phyloP scores from a whole-genome alignment of 1,139 yeast species.

The Nakaseomyces nivariensis region DNA sequence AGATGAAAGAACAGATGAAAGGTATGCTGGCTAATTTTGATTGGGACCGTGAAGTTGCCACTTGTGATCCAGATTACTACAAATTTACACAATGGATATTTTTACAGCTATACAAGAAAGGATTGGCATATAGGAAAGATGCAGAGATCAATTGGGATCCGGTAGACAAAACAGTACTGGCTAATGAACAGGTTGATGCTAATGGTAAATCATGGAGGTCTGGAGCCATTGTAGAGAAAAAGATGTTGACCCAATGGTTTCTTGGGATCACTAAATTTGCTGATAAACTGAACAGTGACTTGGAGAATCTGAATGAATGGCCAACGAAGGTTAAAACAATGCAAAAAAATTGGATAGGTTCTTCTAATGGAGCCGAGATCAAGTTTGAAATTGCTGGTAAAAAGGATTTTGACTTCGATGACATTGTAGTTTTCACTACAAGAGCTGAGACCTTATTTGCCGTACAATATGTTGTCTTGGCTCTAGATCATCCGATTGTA shows the following conservation, averaged over 20 bases:
- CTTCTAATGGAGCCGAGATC: constrained; percentile 71
- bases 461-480: constrained; percentile 72
- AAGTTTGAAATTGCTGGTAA: constrained; percentile 30
- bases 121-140: constrained; percentile 72
- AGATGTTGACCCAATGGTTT: constrained; percentile 81
- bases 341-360: constrained; percentile 94
- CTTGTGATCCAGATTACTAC: constrained; percentile 82
- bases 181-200: constrained; percentile 91
- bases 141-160: constrained; percentile 98
- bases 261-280: constrained; percentile 81
- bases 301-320: constrained; percentile 58
- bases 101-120: constrained; percentile 57
- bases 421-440: constrained; percentile 62
- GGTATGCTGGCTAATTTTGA: constrained; percentile 79
- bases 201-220: constrained; percentile 94
- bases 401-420: constrained; percentile 10
- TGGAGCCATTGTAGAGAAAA: constrained; percentile 86
- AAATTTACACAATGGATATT: constrained; percentile 88
- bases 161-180: constrained; percentile 82
- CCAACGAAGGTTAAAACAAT: constrained; percentile 79
- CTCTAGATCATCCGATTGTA: constrained; percentile 61
- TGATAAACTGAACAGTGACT: constrained; percentile 50
- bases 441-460: constrained; percentile 81
- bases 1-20: constrained; percentile 77
- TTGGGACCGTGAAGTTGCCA: constrained; percentile 86